phyloP scores from a whole-genome alignment of 2,329 filamentous ascomycete species.

The Paraphaeosphaeria minitans region DNA sequence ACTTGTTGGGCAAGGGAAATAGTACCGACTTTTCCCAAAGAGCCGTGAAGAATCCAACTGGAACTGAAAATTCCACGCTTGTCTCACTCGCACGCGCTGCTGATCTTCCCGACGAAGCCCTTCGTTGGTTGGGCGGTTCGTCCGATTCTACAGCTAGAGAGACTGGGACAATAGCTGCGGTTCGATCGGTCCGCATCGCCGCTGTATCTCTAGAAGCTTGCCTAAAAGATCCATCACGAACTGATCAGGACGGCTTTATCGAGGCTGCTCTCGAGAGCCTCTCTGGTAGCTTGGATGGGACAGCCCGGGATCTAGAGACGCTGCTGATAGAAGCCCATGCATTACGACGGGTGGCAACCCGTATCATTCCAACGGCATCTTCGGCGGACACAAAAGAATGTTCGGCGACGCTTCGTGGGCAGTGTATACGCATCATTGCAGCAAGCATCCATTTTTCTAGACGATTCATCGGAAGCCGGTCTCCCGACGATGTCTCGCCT shows the following conservation, averaged over 20 bases:
- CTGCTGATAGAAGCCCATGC: conserved; percentile 44
- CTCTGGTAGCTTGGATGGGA: conserved; percentile 37
- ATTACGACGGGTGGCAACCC: conserved; percentile 39
- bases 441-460: conserved; percentile 40
- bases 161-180: conserved; percentile 32
- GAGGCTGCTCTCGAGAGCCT: conserved; percentile 33
- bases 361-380: conserved; percentile 24
- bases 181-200: conserved; percentile 33
- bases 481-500: conserved; percentile 21
- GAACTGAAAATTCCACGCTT: conserved; percentile 26
- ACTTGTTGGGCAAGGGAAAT: conserved; percentile 19
- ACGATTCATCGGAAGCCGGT: conserved; percentile 36
- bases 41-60: conserved; percentile 3
- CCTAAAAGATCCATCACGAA: conserved; percentile 24
- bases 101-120: conserved; percentile 38
- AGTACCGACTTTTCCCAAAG: conserved; percentile 4
- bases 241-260: conserved; percentile 25
- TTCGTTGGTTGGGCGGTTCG: conserved; percentile 35
- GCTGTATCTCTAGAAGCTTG: conserved; percentile 38
- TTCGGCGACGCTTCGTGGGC: conserved; percentile 16
- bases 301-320: conserved; percentile 39
- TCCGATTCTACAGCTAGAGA: conserved; percentile 18
- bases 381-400: conserved; percentile 8
- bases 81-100: conserved; percentile 44
- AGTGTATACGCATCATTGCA: conserved; percentile 32